These are phyloP conservation scores for Cercis canadensis DNA, from an alignment of 306 rosid genomes.

Conservation along the genomic window DNA sequence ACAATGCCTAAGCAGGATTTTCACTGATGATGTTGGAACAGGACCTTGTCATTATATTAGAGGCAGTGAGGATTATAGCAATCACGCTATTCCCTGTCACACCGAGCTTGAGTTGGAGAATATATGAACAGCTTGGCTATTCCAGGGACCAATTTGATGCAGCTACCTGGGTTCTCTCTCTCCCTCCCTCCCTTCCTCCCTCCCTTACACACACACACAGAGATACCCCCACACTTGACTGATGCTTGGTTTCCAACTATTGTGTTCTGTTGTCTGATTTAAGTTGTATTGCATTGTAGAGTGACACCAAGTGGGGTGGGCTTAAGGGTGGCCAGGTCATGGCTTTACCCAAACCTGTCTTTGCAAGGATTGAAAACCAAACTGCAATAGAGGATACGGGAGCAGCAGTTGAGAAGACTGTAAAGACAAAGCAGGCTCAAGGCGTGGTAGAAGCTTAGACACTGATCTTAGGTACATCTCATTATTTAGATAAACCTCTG, in stretches of 20 bases:
- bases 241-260: constrained; percentile 22
- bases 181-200: constrained; percentile 35
- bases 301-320: constrained; percentile 90
- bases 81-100: constrained; percentile 77
- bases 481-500: too few relatives aligned
- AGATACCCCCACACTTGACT: background rate
- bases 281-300: constrained; percentile 51
- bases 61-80: constrained; percentile 84
- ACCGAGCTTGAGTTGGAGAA: constrained; percentile 84
- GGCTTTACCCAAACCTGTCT: constrained; percentile 83
- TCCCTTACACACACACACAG: background rate
- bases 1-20: constrained; percentile 27
- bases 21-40: constrained; percentile 46
- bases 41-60: constrained; percentile 94
- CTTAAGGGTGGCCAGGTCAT: constrained; percentile 81
- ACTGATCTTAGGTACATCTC: background rate
- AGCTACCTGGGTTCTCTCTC: constrained; percentile 77
- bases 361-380: constrained; percentile 79
- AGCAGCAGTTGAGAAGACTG: constrained; percentile 47
- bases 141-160: constrained; percentile 76
- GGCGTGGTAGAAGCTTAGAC: constrained; percentile 64
- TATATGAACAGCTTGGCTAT: constrained; percentile 87
- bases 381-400: constrained; percentile 49
- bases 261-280: constrained; percentile 38
- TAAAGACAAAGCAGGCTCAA: constrained; percentile 57